Evolutionary conservation across 2,329 filamentous ascomycete genomes (phyloP), one percentile per base, ranked within the genome.

Genomic region (Piedraia hortae): DNA sequence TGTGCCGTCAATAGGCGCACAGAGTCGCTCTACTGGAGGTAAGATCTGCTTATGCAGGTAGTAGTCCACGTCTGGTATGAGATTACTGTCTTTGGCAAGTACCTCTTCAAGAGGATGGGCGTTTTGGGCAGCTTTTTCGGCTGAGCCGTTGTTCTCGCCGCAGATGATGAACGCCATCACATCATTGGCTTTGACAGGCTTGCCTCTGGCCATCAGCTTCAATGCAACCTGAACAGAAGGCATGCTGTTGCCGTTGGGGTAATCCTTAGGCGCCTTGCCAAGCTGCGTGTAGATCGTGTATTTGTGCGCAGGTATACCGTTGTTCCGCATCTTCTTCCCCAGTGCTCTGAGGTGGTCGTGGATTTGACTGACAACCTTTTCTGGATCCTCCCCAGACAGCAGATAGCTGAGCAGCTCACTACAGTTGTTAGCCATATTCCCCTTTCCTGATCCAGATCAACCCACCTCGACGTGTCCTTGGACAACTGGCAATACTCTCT

Each of bases 281-380:
- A 97, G 72, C 54, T 93, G 88, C 5, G 82, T 93, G 47, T 77
- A 90, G 43, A 97, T 97, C 36, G 80, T 88, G 50, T 93, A 97
- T 51, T 91, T 91, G 34, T 70, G 64, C 3, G 62, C 51, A 0
- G 75, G 71, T 19, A 90, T 56, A 6, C 54, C 48, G 32, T 67
- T 66, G 33, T 74, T 69, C 22, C 80, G 72, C 77, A 97, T 91
- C 47, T 78, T 74, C 32, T 53, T 53, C 1, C 74, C 58, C n/a
- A 85, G 64, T 12, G 88, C 70, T 15, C 77, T 65, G 11, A 97
- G 61, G 38, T 93, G 82, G 26, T 90, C 80, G 44, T 97, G 85
- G 27, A 97, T 78, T 30, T 78, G 75, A 31, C 71, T 66, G 17
- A 97, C 63, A 3, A 88, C 73, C 12, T 70, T 57, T 41, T 97